Evolutionary conservation across 345 rosid genomes (phyloP), one percentile per base, ranked within the genome.

Genomic region (Euclidium syriacum): DNA sequence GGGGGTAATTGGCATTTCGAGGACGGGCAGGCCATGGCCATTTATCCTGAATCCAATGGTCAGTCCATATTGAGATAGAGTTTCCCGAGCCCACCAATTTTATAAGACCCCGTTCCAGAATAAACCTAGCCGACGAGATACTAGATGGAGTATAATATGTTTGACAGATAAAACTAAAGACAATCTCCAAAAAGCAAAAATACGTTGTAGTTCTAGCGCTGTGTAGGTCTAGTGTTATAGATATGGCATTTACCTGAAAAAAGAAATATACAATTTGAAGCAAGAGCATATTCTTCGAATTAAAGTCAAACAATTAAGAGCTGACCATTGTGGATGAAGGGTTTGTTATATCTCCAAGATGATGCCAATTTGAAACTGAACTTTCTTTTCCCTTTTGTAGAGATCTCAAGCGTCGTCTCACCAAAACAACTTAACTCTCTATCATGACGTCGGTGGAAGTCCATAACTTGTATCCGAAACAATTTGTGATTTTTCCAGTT

Each of bases 341-440:
- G 34, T 42, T 71, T 33, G 75, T 62, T 25, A 62, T 77, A 38
- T 80, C 77, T 50, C 75, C 82, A 65, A 62, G 10, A 62, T 63
- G 74, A 38, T 79, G 79, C 68, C 33, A 33, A 23, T 20, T 78
- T 81, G 41, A 76, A 53, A 54, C 71, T 83, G 24, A 81, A 76
- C 72, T 79, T 85, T 77, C 82, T 67, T 86, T 78, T 67, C 85
- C 85, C 58, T 73, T 68, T 52, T 78, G 85, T 47, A 85, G 68
- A 55, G 73, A 61, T 68, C 71, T 76, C 14, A 81, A 74, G 66
- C 85, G 75, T 55, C 82, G 83, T 70, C 79, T 75, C 12, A 85
- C 77, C 74, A 80, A 71, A n/a, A 79, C 88, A 62, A 87, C 86
- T 81, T 87, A 91, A 58, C 60, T 65, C 52, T 87, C 91, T 30